A percentile compares a stretch with the other conserved stretches of the same genome.
Evolutionary conservation across 495 filamentous ascomycete species (phyloP).

Genomic region (Annulohypoxylon maeteangense): DNA sequence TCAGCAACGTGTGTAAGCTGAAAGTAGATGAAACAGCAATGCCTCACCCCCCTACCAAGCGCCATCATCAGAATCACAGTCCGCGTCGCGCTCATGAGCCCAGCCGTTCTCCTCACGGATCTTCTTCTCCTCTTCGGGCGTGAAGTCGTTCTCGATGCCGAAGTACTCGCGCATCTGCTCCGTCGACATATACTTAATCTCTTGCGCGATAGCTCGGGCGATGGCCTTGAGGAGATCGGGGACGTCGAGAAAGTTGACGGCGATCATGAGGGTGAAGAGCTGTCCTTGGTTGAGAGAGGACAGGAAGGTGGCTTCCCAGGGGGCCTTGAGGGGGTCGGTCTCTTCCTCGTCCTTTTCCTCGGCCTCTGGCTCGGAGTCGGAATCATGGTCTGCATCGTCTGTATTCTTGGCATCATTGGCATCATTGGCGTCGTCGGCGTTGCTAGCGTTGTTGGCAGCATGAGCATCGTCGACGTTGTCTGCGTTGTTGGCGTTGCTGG

Average conservation of each 20-base stretch:
- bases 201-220: slow-evolving; percentile 76
- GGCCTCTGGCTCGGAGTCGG: background rate
- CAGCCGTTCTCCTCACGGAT: slow-evolving; percentile 78
- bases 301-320: slow-evolving; percentile 7
- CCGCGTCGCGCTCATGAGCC: too few species aligned
- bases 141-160: slow-evolving; percentile 81
- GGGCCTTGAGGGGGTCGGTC: background rate
- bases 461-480: too few species aligned
- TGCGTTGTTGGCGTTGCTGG: too few species aligned
- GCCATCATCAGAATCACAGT: too few species aligned
- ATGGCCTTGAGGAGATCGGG: slow-evolving; percentile 73
- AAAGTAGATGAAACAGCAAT: too few species aligned
- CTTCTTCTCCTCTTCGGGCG: slow-evolving; percentile 77
- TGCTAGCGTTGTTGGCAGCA: too few species aligned
- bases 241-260: slow-evolving; percentile 79
- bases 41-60: too few species aligned
- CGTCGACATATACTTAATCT: slow-evolving; percentile 79
- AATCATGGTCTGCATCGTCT: background rate
- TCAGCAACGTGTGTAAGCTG: too few species aligned
- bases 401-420: background rate
- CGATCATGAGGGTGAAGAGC: slow-evolving; percentile 49
- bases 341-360: too few species aligned
- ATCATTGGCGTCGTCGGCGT: background rate
- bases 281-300: background rate
- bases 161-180: slow-evolving; percentile 82